Evolutionary conservation across 2,329 filamentous ascomycete species (phyloP), one percentile per base, ranked within the genome.

Genomic region (Pyricularia sp.): DNA sequence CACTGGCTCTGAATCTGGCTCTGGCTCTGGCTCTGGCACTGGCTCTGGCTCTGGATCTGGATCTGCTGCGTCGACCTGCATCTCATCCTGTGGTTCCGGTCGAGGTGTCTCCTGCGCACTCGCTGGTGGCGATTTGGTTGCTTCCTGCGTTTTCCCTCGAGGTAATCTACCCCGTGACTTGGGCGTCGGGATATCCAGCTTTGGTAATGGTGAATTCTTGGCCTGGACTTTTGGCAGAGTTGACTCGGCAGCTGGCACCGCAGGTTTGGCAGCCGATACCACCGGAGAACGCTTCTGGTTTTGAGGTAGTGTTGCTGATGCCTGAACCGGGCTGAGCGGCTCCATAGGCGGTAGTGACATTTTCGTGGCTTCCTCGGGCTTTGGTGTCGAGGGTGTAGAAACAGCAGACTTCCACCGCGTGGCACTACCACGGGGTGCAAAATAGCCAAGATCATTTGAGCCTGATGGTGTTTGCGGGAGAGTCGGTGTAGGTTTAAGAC

Each of bases 301-400:
- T 26, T 62, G 74, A 22, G 75, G 72, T 16, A 78, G 66, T 19
- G 76, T 74, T 40, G 76, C 72, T 62, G 76, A 71, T 33, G 73
- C 74, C 59, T 75, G 71, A 1, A 82, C 76, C 2, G 85, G 85
- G 67, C 84, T 88, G 4, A 87, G 75, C 0, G 84, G 84, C 68
- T 88, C 85, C 65, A 77, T 81, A 3, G 79, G 78, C 2, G 85
- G 85, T 66, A 82, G 83, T 40, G 78, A 77, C 19, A 77, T 72
- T 61, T 79, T 78, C 62, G 28, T 60, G 4, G 74, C 77, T 61
- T 75, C 72, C 13, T 70, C 72, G 31, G 69, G 69, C 4, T 73
- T 72, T 1, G 85, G 85, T 1, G 85, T 88, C 4, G 84, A 84
- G 4, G 83, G 82, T 0, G 83, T 85, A 7, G 82, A 80, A 5